Percentiles rank a stretch among this genome's conserved stretches.
phyloP scores from a whole-genome alignment of 371 early-diverging fungal genomes.

The Mortierella sp. region DNA sequence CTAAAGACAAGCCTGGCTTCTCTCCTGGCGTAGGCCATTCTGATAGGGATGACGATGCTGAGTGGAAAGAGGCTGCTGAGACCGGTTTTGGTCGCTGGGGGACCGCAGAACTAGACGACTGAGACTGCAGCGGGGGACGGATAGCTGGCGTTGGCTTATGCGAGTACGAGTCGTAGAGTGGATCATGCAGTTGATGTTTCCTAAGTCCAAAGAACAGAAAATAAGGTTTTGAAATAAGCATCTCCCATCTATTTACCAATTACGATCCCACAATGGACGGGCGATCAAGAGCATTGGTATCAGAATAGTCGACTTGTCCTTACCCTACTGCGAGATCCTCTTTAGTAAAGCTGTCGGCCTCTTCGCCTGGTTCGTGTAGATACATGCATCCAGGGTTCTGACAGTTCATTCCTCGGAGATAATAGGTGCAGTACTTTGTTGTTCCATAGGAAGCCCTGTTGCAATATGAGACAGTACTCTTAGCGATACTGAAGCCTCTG shows the following conservation, averaged over 20 bases:
- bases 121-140: constrained; percentile 29
- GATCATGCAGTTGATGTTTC: constrained; percentile 70
- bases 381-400: constrained; percentile 95
- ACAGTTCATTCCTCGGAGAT: constrained; percentile 89
- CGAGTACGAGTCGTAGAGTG: constrained; percentile 33
- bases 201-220: constrained; percentile 24
- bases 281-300: background rate
- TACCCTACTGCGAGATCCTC: constrained; percentile 73
- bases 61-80: constrained; percentile 39
- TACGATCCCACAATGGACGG: no score
- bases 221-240: background rate
- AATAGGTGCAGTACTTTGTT: constrained; percentile 98
- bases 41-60: constrained; percentile 44
- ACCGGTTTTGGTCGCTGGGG: constrained; percentile 48
- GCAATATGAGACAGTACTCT: background rate
- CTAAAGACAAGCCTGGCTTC: constrained; percentile 50
- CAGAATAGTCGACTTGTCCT: constrained; percentile 12
- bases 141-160: constrained; percentile 29
- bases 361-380: constrained; percentile 95
- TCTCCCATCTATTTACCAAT: no score
- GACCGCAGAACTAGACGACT: constrained; percentile 29
- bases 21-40: constrained; percentile 51
- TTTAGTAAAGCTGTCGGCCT: constrained; percentile 78
- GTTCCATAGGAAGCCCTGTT: constrained; percentile 91
- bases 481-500: no score